phyloP scores from a whole-genome alignment of 192 early-diverging fungal genomes.

The Anaeromyces robustus region DNA sequence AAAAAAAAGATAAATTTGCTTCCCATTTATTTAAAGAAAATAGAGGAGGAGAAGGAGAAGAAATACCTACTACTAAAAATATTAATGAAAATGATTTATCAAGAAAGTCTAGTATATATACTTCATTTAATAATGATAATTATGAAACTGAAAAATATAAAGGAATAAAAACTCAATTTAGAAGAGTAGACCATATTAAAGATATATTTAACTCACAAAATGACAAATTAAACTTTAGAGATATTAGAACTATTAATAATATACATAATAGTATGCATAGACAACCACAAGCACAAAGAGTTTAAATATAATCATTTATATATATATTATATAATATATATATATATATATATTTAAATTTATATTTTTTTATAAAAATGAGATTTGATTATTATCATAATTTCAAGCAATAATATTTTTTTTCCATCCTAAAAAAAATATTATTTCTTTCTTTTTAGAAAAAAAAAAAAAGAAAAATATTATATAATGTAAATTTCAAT shows the following conservation, averaged over 20 bases:
- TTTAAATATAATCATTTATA: not conserved
- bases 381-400: too few relatives aligned
- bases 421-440: too few relatives aligned
- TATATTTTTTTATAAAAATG: too few relatives aligned
- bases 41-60: too few relatives aligned
- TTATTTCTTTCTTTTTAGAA: too few relatives aligned
- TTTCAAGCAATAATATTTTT: too few relatives aligned
- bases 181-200: not conserved
- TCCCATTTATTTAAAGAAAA: not conserved
- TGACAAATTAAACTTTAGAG: not conserved
- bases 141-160: not conserved
- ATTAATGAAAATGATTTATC: not conserved
- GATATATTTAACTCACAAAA: not conserved
- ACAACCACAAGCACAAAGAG: not conserved
- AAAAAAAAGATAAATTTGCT: not conserved
- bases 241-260: not conserved
- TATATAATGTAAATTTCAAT: too few relatives aligned
- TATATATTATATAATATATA: too few relatives aligned
- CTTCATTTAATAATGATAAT: too few relatives aligned
- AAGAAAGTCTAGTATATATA: too few relatives aligned
- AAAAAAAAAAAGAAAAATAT: too few relatives aligned
- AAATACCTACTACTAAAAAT: not conserved
- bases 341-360: too few relatives aligned
- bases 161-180: not conserved
- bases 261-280: not conserved